These are phyloP conservation scores for Terfezia boudieri DNA, from an alignment of 495 filamentous ascomycete species.

Conservation along the genomic window DNA sequence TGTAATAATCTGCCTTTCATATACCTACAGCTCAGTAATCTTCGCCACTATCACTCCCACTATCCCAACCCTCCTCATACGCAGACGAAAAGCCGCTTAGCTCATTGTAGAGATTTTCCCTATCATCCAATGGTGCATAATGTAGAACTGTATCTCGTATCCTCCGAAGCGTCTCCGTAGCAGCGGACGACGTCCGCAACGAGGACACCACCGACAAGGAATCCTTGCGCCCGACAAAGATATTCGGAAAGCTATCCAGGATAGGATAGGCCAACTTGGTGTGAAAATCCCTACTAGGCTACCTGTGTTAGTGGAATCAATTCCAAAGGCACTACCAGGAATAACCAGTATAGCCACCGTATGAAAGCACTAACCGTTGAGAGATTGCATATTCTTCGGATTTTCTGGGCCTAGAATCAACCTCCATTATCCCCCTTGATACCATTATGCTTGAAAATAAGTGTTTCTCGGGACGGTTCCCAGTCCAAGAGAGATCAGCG, in stretches of 20 bases:
- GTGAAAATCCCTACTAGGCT: slow-evolving; percentile 5
- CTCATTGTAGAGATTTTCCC: slow-evolving; percentile 62
- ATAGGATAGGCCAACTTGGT: slow-evolving; percentile 47
- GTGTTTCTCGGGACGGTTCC: slow-evolving; percentile 23
- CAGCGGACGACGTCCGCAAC: slow-evolving; percentile 51
- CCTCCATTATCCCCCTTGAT: slow-evolving; percentile 15
- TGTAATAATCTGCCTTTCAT: too few relatives aligned
- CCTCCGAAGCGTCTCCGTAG: slow-evolving; percentile 41
- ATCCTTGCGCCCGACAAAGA: slow-evolving; percentile 27
- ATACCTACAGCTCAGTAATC: slow-evolving; percentile 25
- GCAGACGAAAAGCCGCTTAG: slow-evolving; percentile 65
- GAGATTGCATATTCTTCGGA: too few relatives aligned
- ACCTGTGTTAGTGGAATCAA: too few relatives aligned
- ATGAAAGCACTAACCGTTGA: too few relatives aligned
- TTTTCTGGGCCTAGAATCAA: too few relatives aligned
- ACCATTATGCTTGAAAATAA: slow-evolving; percentile 40
- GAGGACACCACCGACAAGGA: slow-evolving; percentile 34
- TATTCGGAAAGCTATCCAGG: slow-evolving; percentile 58
- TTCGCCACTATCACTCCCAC: slow-evolving; percentile 60
- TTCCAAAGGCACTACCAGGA: too few relatives aligned
- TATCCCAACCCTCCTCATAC: slow-evolving; percentile 78
- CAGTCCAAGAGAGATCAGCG: too few relatives aligned
- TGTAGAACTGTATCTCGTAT: slow-evolving; percentile 37
- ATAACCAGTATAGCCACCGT: too few relatives aligned
- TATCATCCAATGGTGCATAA: slow-evolving; percentile 47